These are phyloP conservation scores for Boletus rex-veris DNA, from an alignment of 768 basidiomycete genomes.

Conservation along the genomic window DNA sequence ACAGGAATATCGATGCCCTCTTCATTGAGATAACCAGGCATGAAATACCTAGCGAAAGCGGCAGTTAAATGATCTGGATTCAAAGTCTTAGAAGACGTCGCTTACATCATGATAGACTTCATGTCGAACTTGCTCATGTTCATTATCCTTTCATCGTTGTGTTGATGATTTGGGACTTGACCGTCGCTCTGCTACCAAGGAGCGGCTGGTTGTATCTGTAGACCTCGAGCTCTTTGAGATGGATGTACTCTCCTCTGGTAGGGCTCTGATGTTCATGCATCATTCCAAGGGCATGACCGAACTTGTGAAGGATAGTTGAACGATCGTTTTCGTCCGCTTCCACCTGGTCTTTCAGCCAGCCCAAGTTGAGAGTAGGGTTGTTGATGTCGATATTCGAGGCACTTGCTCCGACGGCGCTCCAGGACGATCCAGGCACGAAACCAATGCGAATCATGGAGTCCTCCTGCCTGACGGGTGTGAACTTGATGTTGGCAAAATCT, in stretches of 20 bases:
- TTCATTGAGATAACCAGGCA: neutral
- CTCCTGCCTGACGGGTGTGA: neutral
- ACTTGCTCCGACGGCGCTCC: neutral
- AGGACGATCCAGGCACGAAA: neutral
- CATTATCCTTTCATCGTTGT: neutral
- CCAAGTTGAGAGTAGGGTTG: neutral
- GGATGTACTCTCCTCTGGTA: slow-evolving; percentile 12
- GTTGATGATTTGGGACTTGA: neutral
- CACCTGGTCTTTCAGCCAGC: neutral
- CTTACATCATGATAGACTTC: neutral
- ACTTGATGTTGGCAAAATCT: neutral
- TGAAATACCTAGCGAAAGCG: neutral
- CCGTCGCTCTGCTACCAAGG: neutral
- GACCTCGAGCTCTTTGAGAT: slow-evolving; percentile 10
- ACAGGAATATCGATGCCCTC: neutral
- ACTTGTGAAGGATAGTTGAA: slow-evolving; percentile 24
- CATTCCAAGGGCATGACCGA: slow-evolving; percentile 26
- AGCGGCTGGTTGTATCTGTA: neutral
- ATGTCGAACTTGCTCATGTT: neutral
- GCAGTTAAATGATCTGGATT: neutral
- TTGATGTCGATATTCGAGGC: neutral
- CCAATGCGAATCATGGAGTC: neutral
- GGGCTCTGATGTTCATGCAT: slow-evolving; percentile 30
- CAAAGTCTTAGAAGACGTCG: neutral
- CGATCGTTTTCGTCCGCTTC: neutral